A percentile compares a stretch with the other conserved stretches of the same genome.
These are phyloP conservation scores for Trichoderma virens DNA, from an alignment of 495 filamentous ascomycete genomes.

Conservation along the genomic window DNA sequence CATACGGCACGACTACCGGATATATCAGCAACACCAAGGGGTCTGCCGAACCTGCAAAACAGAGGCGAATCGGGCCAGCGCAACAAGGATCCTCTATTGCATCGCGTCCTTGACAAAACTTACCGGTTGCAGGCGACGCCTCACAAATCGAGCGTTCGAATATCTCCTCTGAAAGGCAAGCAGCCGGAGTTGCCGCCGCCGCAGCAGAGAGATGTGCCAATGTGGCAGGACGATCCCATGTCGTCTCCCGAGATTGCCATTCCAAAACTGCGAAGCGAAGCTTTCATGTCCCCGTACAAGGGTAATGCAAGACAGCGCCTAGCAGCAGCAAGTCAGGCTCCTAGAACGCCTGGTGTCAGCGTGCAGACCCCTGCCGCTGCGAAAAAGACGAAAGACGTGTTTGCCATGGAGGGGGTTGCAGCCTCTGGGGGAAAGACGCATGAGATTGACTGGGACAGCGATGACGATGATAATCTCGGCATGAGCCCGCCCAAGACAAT, in stretches of 20 bases:
- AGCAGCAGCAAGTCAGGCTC: slow-evolving; percentile 20
- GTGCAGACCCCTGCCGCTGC: slow-evolving; percentile 58
- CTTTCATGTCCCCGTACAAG: slow-evolving; percentile 68
- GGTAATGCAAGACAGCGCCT: slow-evolving; percentile 16
- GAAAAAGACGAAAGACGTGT: slow-evolving; percentile 37
- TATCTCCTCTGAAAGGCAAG: slow-evolving; percentile 19
- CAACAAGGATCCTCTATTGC: slow-evolving; percentile 65
- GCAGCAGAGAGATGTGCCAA: slow-evolving; percentile 13
- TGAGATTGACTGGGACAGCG: slow-evolving; percentile 57
- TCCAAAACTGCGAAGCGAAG: slow-evolving; percentile 72
- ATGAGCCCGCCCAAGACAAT: slow-evolving; percentile 95
- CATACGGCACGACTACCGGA: slow-evolving; percentile 42
- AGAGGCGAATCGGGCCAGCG: slow-evolving; percentile 38
- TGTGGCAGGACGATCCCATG: slow-evolving; percentile 53
- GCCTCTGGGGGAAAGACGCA: slow-evolving; percentile 22
- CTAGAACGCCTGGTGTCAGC: slow-evolving; percentile 65
- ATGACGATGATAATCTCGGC: slow-evolving; percentile 54
- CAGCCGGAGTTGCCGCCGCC: slow-evolving; percentile 20
- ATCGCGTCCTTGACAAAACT: slow-evolving; percentile 84
- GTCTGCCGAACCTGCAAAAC: slow-evolving; percentile 31
- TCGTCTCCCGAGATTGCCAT: slow-evolving; percentile 72
- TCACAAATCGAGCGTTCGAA: slow-evolving; percentile 35
- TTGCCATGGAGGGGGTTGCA: slow-evolving; percentile 18
- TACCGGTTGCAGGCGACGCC: slow-evolving; percentile 92
- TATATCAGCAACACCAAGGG: slow-evolving; percentile 47